phyloP scores from a whole-genome alignment of 148 eudicot species.

The Bassia scoparia region DNA sequence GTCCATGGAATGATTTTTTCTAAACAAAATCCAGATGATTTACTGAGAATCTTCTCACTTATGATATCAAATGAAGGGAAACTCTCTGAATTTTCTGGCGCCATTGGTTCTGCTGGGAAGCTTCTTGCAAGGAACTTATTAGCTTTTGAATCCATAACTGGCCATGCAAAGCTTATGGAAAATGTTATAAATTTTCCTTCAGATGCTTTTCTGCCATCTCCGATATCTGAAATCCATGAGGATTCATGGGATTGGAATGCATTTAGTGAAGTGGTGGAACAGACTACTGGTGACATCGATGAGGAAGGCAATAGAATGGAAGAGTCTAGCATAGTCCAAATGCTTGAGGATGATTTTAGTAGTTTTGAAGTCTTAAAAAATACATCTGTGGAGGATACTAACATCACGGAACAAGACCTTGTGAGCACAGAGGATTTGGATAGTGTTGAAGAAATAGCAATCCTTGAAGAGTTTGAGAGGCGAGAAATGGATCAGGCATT shows the following conservation, averaged over 20 bases:
- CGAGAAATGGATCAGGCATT: slow-evolving; percentile 73
- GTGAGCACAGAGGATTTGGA: slow-evolving; percentile 65
- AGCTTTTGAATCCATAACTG: slow-evolving; percentile 70
- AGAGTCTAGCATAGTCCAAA: slow-evolving; percentile 48
- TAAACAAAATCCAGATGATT: slow-evolving; percentile 60
- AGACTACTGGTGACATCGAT: slow-evolving; percentile 26
- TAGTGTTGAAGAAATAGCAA: slow-evolving; percentile 57
- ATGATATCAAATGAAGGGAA: slow-evolving; percentile 54
- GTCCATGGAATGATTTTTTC: slow-evolving; percentile 79
- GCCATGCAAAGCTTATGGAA: slow-evolving; percentile 76
- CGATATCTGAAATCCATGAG: slow-evolving; percentile 55
- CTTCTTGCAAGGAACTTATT: slow-evolving; percentile 68
- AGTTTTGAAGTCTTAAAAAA: slow-evolving; percentile 26
- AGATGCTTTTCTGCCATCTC: slow-evolving; percentile 57
- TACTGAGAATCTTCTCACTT: slow-evolving; percentile 62
- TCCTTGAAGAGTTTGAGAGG: slow-evolving; percentile 68
- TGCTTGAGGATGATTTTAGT: slow-evolving; percentile 56
- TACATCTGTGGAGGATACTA: slow-evolving; percentile 32
- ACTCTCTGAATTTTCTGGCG: slow-evolving; percentile 56
- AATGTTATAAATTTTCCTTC: slow-evolving; percentile 75
- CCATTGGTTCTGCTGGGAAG: slow-evolving; percentile 76
- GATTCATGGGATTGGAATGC: slow-evolving; percentile 77
- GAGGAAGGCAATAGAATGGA: slow-evolving; percentile 23
- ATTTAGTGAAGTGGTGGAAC: slow-evolving; percentile 44
- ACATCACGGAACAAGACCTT: slow-evolving; percentile 35